Base-by-base conservation (phyloP, 805 yeast species). In the Saccharomycopsis fodiens region DNA sequence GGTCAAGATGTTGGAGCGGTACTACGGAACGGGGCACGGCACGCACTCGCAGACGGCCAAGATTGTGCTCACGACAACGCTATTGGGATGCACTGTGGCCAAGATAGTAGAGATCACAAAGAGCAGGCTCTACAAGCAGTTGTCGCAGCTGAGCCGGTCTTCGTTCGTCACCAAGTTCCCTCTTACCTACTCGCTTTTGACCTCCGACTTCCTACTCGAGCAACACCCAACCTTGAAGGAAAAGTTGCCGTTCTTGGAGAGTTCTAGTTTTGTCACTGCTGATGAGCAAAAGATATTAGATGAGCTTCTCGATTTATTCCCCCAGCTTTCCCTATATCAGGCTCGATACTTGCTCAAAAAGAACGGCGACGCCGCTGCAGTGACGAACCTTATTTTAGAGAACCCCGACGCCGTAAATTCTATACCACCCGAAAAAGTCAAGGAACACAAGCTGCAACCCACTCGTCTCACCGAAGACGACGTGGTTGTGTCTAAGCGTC, bases 301-400 rank as follows among this genome's bases (percentile, higher is more conserved):
- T 15, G 63, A 64, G 21, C 54, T 73, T 36, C 63, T 39, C 47
- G 85, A 79, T 27, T 58, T 88, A 50, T 85, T 87, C 58, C 96
- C 96, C 0, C 72, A 72, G 34, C 58, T 86, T 30, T 63, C 74
- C 0, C 56, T 59, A 3, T 60, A 65, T 1, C 72, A 76, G 56
- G 72, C 80, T 0, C 63, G 62, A n/a, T 64, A 66, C 1, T 54
- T 85, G 2, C 60, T 86, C 12, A 65, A 71, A 29, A 63, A 77
- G 54, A 66, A 70, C 36, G 63, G 72, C 36, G 66, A 76, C 45
- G 75, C 80, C 1, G 91, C 83, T 50, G 47, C 56, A 29, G 76
- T 78, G 0, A 81, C 84, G 1, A 69, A 77, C 52, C 57, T 67
- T 35, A 57, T 87, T 13, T 65, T 88, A 15, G 95, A 85, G 53